phyloP scores from a whole-genome alignment of 2,329 filamentous ascomycete species.

The Penicillium brasilianum region DNA sequence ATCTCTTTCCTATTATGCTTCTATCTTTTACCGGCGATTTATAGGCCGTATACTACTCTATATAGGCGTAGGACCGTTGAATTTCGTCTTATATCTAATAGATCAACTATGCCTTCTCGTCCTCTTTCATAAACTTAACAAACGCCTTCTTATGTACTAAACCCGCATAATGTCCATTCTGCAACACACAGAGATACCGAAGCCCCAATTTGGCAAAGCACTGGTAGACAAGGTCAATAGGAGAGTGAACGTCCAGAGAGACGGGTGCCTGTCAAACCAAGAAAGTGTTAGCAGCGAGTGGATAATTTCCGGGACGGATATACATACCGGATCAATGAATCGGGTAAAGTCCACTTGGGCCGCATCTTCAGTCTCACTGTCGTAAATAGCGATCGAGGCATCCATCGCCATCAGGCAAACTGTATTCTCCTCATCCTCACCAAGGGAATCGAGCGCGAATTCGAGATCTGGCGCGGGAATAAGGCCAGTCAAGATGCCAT shows the following conservation, averaged over 20 bases:
- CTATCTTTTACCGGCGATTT: no score
- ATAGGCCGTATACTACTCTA: no score
- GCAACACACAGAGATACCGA: slow-evolving; percentile 87
- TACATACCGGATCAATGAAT: slow-evolving; percentile 81
- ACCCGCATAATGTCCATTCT: slow-evolving; percentile 83
- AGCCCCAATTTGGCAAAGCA: slow-evolving; percentile 94
- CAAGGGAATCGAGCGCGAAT: slow-evolving; percentile 83
- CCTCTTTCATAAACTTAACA: slow-evolving; percentile 88
- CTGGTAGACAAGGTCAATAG: slow-evolving; percentile 95
- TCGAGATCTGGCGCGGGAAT: slow-evolving; percentile 95
- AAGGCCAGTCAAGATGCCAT: slow-evolving; percentile 81
- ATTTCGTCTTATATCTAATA: no score
- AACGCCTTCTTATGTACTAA: slow-evolving; percentile 98
- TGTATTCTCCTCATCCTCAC: slow-evolving; percentile 68
- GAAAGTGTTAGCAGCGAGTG: slow-evolving; percentile 16
- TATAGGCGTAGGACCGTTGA: no score
- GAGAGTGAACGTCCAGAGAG: slow-evolving; percentile 82
- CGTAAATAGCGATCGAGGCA: slow-evolving; percentile 60
- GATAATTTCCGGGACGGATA: neutral
- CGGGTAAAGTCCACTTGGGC: slow-evolving; percentile 85
- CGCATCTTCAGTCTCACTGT: slow-evolving; percentile 62
- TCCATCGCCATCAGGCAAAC: slow-evolving; percentile 81
- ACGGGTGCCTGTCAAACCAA: slow-evolving; percentile 69
- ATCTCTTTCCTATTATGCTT: no score
- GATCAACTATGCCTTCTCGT: slow-evolving; percentile 60